These are phyloP conservation scores for Mycena vulgaris DNA, from an alignment of 768 basidiomycete species.

Conservation along the genomic window DNA sequence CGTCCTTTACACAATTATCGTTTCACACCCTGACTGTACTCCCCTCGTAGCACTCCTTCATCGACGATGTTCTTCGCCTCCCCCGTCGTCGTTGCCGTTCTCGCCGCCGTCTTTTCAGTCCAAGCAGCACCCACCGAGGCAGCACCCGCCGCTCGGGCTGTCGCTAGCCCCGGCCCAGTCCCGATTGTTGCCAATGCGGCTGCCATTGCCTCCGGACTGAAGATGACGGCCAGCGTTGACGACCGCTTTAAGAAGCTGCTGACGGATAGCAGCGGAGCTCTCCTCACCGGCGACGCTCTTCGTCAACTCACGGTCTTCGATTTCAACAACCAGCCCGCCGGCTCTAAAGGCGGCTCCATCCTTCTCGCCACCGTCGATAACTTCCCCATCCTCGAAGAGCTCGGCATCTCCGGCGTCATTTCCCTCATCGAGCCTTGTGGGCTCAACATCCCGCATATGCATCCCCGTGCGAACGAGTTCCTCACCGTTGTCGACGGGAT, in stretches of 20 bases:
- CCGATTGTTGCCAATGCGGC: not conserved
- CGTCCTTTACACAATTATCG: not conserved
- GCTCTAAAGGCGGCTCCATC: not conserved
- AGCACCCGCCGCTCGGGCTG: not conserved
- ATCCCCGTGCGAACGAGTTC: not conserved
- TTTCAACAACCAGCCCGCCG: not conserved
- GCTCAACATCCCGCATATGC: constrained; percentile 4
- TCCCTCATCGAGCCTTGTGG: constrained; percentile 9
- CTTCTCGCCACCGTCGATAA: not conserved
- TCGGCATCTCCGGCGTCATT: constrained; percentile 2
- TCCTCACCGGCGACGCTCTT: constrained; percentile 14
- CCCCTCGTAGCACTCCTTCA: not conserved
- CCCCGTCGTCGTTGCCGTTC: not conserved
- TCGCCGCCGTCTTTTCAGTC: not conserved
- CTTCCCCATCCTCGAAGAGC: not conserved
- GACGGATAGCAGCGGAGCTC: constrained; percentile 1
- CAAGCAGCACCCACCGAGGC: too few species aligned
- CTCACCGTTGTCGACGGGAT: constrained; percentile 2
- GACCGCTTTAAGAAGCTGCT: constrained; percentile 2
- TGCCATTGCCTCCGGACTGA: not conserved
- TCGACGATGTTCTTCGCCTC: not conserved
- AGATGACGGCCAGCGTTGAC: not conserved
- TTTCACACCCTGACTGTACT: not conserved
- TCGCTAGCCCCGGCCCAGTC: not conserved
- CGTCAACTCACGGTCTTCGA: not conserved